These are phyloP conservation scores for Lachnellula willkommii DNA, from an alignment of 2,329 filamentous ascomycete genomes.

Conservation along the genomic window DNA sequence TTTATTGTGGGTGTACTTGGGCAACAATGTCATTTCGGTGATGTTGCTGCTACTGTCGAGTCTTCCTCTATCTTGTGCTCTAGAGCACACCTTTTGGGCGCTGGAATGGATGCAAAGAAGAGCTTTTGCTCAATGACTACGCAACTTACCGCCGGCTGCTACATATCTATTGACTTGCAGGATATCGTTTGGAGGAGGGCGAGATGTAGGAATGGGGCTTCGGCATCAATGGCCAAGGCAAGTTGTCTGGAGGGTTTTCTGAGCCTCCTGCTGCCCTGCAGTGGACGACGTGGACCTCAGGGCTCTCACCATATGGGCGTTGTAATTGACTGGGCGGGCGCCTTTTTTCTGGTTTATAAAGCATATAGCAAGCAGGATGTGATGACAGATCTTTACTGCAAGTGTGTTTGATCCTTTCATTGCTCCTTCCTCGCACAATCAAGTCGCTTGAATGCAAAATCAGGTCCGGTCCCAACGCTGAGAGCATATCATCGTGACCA, in stretches of 20 bases:
- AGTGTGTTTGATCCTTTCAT: too few relatives aligned
- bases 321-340: too few relatives aligned
- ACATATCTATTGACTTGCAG: conserved; percentile 40
- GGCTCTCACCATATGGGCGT: too few relatives aligned
- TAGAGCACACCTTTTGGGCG: conserved; percentile 50
- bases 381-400: too few relatives aligned
- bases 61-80: conserved; percentile 70
- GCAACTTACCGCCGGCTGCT: conserved; percentile 69
- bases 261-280: too few relatives aligned
- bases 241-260: not conserved
- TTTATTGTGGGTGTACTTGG: conserved; percentile 70
- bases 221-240: not conserved
- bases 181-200: not conserved
- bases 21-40: conserved; percentile 36
- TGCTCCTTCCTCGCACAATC: too few relatives aligned
- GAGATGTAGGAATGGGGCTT: not conserved
- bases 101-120: conserved; percentile 70
- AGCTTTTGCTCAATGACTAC: conserved; percentile 40
- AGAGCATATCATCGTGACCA: too few relatives aligned
- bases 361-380: too few relatives aligned
- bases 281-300: too few relatives aligned
- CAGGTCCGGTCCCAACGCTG: too few relatives aligned
- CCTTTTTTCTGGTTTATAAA: too few relatives aligned
- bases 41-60: conserved; percentile 49
- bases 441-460: too few relatives aligned